Base-by-base conservation (phyloP, 352 stramenopile genomes). In the Phytophthora colocasiae region DNA sequence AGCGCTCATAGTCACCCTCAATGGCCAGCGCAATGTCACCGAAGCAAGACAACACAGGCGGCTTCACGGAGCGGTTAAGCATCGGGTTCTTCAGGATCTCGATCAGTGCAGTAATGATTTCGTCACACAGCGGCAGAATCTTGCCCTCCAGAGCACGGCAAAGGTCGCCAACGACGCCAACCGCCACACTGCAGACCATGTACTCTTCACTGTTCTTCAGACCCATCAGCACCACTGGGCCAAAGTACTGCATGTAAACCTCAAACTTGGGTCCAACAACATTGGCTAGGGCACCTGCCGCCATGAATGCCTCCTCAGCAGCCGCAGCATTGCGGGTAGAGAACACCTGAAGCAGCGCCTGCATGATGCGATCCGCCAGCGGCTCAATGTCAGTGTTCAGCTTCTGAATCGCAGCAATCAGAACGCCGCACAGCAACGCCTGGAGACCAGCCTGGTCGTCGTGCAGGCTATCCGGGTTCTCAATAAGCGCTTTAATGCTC, bases 1-100 rank as follows among this genome's bases (percentile, higher is more conserved):
- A 97, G 24, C 86, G 87, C 52, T 97, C 90, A 63, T 97, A 98
- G 38, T 97, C 89, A 8, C 89, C 93, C 48, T 96, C 91, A 57
- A 99, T 96, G 36, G 96, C 96, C 45, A 99, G 82, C 22, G 96
- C 96, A 77, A 99, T 97, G 75, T 99, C 97, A 46, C 97, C 96
- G 70, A 99, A 99, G 77, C 95, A 98, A 34, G 87, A 96, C 14
- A 99, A 79, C 19, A 99, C 96, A 34, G 92, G 94, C 34, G 97
- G 97, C 78, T 99, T 99, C 6, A 99, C 97, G 47, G 87, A 92
- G 46, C 96, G 84, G 73, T 98, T 97, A 45, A 98, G 78, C 31
- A 80, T 85, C 40, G 82, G 78, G 81, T 98, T 98, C 70, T 97
- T 96, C n/a, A 99, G 71, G 43, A 97, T 96, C n/a, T 98, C 88